phyloP scores from a whole-genome alignment of 2,329 filamentous ascomycete genomes.

The Fusarium nodosum region DNA sequence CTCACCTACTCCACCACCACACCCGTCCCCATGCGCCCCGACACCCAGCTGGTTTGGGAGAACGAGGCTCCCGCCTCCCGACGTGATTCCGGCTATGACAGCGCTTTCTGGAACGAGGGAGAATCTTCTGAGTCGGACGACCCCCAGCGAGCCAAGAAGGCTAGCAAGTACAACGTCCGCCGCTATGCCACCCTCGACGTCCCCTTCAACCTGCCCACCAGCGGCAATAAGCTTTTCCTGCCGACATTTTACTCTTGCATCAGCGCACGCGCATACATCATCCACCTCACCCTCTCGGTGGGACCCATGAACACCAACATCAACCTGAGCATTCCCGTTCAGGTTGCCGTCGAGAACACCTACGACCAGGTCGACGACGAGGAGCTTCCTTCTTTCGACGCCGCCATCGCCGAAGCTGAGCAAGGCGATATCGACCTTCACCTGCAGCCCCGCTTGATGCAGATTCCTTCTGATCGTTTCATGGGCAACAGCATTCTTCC shows the following conservation, averaged over 20 bases:
- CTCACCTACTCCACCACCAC: slow-evolving; percentile 63
- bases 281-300: slow-evolving; percentile 62
- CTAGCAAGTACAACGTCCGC: slow-evolving; percentile 52
- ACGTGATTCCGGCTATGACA: slow-evolving; percentile 68
- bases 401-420: slow-evolving; percentile 58
- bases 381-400: slow-evolving; percentile 65
- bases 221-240: slow-evolving; percentile 65
- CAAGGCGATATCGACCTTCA: slow-evolving; percentile 61
- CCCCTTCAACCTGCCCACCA: slow-evolving; percentile 62
- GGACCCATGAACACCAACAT: slow-evolving; percentile 60
- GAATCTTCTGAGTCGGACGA: slow-evolving; percentile 54
- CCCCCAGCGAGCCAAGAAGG: slow-evolving; percentile 46
- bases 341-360: slow-evolving; percentile 62
- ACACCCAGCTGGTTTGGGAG: slow-evolving; percentile 60
- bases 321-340: slow-evolving; percentile 63
- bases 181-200: slow-evolving; percentile 62
- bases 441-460: slow-evolving; percentile 58
- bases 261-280: slow-evolving; percentile 66
- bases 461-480: slow-evolving; percentile 52
- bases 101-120: slow-evolving; percentile 54
- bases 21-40: slow-evolving; percentile 55
- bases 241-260: slow-evolving; percentile 72
- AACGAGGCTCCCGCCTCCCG: slow-evolving; percentile 53
- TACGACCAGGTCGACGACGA: slow-evolving; percentile 50
- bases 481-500: slow-evolving; percentile 56